phyloP scores from a whole-genome alignment of 2,329 filamentous ascomycete species.

The Acrocalymma vagum region DNA sequence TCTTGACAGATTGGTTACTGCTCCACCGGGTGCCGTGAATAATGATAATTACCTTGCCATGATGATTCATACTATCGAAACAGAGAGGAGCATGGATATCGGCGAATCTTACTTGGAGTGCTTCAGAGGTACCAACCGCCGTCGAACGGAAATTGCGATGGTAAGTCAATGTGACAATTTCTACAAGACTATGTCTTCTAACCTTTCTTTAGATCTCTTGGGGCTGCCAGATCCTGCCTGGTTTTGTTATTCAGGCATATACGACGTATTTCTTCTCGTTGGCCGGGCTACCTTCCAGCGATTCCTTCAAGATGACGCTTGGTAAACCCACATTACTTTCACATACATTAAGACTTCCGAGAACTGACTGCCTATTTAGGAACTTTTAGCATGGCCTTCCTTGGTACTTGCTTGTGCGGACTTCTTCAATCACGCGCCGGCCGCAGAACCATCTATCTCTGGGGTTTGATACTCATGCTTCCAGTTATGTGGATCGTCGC shows the following conservation, averaged over 20 bases:
- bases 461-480: conserved; percentile 65
- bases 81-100: conserved; percentile 71
- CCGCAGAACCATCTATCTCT: conserved; percentile 75
- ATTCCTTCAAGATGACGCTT: conserved; percentile 50
- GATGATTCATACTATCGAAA: conserved; percentile 84
- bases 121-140: conserved; percentile 77
- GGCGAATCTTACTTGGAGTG: conserved; percentile 80
- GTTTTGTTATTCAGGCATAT: conserved; percentile 16
- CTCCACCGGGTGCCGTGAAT: conserved; percentile 58
- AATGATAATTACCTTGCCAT: conserved; percentile 70
- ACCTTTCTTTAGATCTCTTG: conserved; percentile 39
- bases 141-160: conserved; percentile 74
- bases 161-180: conserved; percentile 22
- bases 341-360: too few relatives aligned
- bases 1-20: conserved; percentile 69
- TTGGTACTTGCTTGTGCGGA: conserved; percentile 76
- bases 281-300: conserved; percentile 46
- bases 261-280: conserved; percentile 52
- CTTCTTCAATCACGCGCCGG: conserved; percentile 78
- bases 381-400: conserved; percentile 63
- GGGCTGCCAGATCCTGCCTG: conserved; percentile 45
- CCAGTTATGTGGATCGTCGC: conserved; percentile 69
- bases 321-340: too few relatives aligned
- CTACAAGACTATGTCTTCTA: background rate
- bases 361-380: too few relatives aligned